phyloP scores from a whole-genome alignment of 352 stramenopile species.

The Phytophthora aleatoria region DNA sequence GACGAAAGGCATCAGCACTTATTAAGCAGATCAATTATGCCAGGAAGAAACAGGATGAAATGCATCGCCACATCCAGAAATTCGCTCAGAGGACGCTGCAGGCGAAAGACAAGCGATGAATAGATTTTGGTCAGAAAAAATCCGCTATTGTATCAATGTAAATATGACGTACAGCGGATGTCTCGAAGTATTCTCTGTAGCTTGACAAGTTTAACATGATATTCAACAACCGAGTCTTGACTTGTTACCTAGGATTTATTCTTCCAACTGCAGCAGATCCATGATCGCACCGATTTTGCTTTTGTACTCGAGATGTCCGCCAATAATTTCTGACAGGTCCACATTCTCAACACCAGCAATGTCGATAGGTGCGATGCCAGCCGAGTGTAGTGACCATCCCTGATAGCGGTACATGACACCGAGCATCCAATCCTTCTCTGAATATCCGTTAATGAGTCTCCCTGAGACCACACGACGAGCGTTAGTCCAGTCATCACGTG shows the following conservation, averaged over 20 bases:
- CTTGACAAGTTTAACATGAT: not conserved
- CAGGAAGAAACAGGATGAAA: conserved; percentile 67
- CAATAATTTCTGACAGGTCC: conserved; percentile 80
- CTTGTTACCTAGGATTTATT: conserved; percentile 25
- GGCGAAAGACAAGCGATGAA: conserved; percentile 26
- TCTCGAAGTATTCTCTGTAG: not conserved
- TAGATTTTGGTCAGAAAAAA: not conserved
- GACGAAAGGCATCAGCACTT: conserved; percentile 58
- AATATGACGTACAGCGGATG: conserved; percentile 25
- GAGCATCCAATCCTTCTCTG: conserved; percentile 91
- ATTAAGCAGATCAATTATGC: conserved; percentile 72
- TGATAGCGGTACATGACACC: conserved; percentile 91
- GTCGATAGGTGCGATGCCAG: conserved; percentile 70
- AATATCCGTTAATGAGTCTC: conserved; percentile 91
- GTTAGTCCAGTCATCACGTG: conserved; percentile 67
- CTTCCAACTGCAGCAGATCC: conserved; percentile 74
- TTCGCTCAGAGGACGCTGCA: conserved; percentile 64
- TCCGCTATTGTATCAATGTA: conserved; percentile 15
- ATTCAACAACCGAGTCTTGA: not conserved
- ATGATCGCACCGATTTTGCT: conserved; percentile 87
- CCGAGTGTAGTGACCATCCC: conserved; percentile 78
- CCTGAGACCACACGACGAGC: conserved; percentile 79
- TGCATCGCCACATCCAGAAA: conserved; percentile 67
- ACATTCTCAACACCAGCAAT: conserved; percentile 82
- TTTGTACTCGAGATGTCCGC: conserved; percentile 88